These are phyloP conservation scores for Backusella australiensis DNA, from an alignment of 192 early-diverging fungal species.

Conservation along the genomic window DNA sequence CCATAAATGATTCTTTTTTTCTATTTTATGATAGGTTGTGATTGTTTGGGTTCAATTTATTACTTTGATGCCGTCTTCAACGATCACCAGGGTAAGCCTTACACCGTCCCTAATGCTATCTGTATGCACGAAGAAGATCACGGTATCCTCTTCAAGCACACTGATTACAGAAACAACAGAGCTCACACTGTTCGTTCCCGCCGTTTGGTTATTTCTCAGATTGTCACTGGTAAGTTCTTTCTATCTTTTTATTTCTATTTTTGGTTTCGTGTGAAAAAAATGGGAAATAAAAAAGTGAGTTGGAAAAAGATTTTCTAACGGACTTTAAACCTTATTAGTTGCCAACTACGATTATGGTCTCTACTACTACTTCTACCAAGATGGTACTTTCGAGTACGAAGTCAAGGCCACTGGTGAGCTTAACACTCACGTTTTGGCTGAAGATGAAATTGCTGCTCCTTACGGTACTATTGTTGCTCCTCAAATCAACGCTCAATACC, in stretches of 20 bases:
- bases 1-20: neutral
- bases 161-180: constrained; percentile 37
- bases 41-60: constrained; percentile 41
- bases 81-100: constrained; percentile 35
- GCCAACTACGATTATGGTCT: constrained; percentile 43
- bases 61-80: constrained; percentile 43
- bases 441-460: constrained; percentile 34
- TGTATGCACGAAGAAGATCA: constrained; percentile 43
- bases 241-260: constrained; percentile 4
- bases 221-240: constrained; percentile 34
- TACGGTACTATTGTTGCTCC: constrained; percentile 39
- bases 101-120: constrained; percentile 35
- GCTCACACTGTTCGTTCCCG: constrained; percentile 37
- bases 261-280: constrained; percentile 1
- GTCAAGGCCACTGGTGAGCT: constrained; percentile 44
- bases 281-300: neutral
- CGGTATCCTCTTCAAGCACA: constrained; percentile 41
- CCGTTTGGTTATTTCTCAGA: constrained; percentile 38
- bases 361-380: constrained; percentile 43
- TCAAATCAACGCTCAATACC: constrained; percentile 40
- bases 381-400: constrained; percentile 42
- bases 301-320: neutral
- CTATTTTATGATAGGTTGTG: constrained; percentile 25
- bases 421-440: constrained; percentile 40
- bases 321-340: constrained; percentile 21